phyloP scores from a whole-genome alignment of 805 yeast species.

The Millerago galiae region DNA sequence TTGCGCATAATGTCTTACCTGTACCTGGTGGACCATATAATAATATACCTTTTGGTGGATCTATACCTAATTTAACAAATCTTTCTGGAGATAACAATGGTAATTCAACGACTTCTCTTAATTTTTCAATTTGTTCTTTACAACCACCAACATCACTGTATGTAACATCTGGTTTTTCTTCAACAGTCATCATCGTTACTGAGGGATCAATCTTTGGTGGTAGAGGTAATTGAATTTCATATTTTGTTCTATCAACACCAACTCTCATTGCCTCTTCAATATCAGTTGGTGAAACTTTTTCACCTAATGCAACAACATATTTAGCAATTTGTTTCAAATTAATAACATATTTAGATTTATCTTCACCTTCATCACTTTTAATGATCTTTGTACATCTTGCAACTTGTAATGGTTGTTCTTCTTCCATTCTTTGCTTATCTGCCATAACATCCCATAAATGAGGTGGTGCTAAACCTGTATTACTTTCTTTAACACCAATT shows the following conservation, averaged over 20 bases:
- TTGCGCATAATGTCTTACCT: constrained; percentile 95
- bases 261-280: constrained; percentile 99
- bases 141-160: constrained; percentile 98
- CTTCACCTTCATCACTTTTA: constrained; percentile 56
- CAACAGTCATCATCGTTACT: constrained; percentile 99
- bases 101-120: constrained; percentile 92
- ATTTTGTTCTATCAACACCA: constrained; percentile 96
- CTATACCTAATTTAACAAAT: constrained; percentile 93
- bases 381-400: constrained; percentile 98
- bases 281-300: constrained; percentile 96
- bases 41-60: constrained; percentile 97
- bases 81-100: constrained; percentile 94
- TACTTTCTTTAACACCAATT: constrained; percentile 90
- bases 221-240: constrained; percentile 92
- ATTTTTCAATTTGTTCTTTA: constrained; percentile 95
- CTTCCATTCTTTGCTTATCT: constrained; percentile 86
- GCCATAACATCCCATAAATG: constrained; percentile 97
- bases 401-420: constrained; percentile 95
- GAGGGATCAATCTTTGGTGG: constrained; percentile 98
- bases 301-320: constrained; percentile 94
- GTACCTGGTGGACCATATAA: constrained; percentile 99
- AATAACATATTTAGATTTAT: constrained; percentile 87
- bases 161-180: constrained; percentile 98
- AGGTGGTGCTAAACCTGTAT: constrained; percentile 96
- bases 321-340: constrained; percentile 97